Conservation (phyloP, 2,329 filamentous ascomycete species). For the Fusarium irregulare region DNA sequence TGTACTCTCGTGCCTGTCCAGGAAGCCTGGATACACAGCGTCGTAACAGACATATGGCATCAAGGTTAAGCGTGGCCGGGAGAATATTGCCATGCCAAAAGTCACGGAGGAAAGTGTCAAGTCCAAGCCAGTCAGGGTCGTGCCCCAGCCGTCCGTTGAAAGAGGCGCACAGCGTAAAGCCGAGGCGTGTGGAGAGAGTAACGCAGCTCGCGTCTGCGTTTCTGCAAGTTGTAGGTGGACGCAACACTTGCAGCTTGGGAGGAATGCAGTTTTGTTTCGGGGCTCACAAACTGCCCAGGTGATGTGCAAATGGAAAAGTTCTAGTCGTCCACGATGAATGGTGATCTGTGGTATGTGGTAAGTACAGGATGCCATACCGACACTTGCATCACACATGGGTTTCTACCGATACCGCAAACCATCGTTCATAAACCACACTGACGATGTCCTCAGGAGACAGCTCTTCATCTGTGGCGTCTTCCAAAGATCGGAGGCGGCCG, state of each 20-base stretch:
- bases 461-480: neutral
- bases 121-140: neutral
- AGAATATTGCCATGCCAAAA: neutral
- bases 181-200: constrained; percentile 16
- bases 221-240: constrained; percentile 23
- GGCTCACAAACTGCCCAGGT: constrained; percentile 20
- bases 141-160: constrained; percentile 6
- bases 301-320: neutral
- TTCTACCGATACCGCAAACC: neutral
- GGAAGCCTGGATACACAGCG: neutral
- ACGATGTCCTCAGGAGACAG: neutral
- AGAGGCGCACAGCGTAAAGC: constrained; percentile 11
- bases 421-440: neutral
- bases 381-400: neutral
- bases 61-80: neutral
- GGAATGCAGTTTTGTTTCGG: constrained; percentile 17
- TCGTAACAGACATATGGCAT: neutral
- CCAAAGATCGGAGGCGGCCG: constrained; percentile 16
- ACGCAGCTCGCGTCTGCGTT: constrained; percentile 23
- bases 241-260: constrained; percentile 21
- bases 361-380: neutral
- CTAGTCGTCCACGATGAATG: neutral
- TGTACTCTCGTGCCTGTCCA: constrained; percentile 10
- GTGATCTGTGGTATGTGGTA: neutral
- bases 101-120: neutral